Evolutionary conservation across 768 basidiomycete genomes (phyloP).

Genomic region (Podaxis rugospora): DNA sequence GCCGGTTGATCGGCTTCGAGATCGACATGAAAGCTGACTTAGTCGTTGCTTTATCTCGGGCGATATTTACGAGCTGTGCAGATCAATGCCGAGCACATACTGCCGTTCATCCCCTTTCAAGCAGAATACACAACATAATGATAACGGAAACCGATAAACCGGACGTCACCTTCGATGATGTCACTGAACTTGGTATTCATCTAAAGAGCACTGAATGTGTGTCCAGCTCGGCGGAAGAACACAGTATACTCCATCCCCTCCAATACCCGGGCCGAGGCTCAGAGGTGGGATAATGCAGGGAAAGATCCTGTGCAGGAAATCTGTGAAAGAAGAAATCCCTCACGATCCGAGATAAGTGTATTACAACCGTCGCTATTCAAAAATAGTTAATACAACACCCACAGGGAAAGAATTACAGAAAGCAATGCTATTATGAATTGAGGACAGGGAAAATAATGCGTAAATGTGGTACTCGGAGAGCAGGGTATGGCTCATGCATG

Average conservation of each 20-base stretch:
- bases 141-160: neutral
- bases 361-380: neutral
- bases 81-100: no score
- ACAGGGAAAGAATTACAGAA: neutral
- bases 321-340: neutral
- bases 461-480: neutral
- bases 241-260: neutral
- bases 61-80: no score
- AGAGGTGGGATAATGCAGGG: neutral
- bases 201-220: neutral
- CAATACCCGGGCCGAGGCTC: neutral
- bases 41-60: no score
- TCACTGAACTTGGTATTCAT: neutral
- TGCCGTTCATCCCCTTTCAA: no score
- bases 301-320: neutral
- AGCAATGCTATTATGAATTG: neutral
- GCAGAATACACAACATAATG: no score
- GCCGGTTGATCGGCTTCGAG: no score
- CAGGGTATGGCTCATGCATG: neutral
- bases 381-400: constrained; percentile 1
- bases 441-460: neutral
- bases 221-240: neutral
- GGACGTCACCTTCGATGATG: neutral
- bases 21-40: no score
- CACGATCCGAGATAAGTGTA: neutral